Conservation (phyloP, 2,329 filamentous ascomycete species). For the Diaporthe citri region DNA sequence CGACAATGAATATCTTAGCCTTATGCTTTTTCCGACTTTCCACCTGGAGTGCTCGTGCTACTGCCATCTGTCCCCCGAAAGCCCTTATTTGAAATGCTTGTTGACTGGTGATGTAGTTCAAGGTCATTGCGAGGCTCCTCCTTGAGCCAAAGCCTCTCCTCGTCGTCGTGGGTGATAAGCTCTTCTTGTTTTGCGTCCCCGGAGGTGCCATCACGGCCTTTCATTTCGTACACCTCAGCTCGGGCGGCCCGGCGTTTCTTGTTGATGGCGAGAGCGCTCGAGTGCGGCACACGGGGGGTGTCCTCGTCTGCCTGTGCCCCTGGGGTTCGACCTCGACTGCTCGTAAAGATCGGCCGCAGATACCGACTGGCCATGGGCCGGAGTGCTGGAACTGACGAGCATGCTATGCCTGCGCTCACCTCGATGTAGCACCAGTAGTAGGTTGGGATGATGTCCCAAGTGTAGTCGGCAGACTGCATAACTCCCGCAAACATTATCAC, state of each 20-base stretch:
- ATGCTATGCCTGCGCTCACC: slow-evolving; percentile 2
- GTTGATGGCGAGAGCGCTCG: background rate
- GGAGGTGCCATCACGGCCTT: background rate
- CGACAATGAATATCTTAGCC: background rate
- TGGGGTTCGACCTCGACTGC: background rate
- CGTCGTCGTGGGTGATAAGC: background rate
- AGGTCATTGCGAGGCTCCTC: background rate
- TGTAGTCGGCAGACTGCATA: background rate
- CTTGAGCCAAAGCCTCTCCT: background rate
- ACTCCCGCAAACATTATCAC: background rate
- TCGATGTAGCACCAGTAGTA: slow-evolving; percentile 27
- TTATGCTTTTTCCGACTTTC: background rate
- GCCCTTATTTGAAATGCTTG: background rate
- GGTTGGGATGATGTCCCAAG: slow-evolving; percentile 9
- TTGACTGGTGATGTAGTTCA: background rate
- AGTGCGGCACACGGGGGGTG: background rate
- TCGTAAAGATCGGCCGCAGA: background rate
- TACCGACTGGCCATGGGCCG: slow-evolving; percentile 4
- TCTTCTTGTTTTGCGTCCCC: background rate
- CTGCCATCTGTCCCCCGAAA: background rate
- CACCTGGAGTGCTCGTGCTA: background rate
- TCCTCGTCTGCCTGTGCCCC: background rate
- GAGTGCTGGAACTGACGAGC: slow-evolving; percentile 12
- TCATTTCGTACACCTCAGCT: background rate
- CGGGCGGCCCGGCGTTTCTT: background rate